Conservation (phyloP, 1,284 basidiomycete species). For the Somion occarium region DNA sequence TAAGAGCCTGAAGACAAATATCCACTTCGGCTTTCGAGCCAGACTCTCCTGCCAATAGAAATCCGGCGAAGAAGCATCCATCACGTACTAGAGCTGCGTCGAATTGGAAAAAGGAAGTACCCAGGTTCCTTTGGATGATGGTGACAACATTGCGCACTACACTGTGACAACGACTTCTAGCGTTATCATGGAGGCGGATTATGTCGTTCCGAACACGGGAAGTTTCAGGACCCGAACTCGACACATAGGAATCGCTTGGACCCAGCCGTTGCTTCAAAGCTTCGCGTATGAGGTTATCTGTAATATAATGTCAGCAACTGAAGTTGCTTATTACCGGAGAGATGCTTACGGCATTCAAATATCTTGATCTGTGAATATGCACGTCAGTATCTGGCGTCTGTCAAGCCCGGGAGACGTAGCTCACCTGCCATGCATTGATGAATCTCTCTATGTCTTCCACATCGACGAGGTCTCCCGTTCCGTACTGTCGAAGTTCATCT, state of each 20-base stretch:
- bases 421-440: slow-evolving; percentile 65
- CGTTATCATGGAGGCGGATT: slow-evolving; percentile 47
- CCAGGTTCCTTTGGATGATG: slow-evolving; percentile 58
- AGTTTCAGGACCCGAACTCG: slow-evolving; percentile 10
- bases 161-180: slow-evolving; percentile 48
- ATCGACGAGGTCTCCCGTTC: slow-evolving; percentile 35
- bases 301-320: slow-evolving; percentile 11
- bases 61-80: slow-evolving; percentile 75
- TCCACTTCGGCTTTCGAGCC: slow-evolving; percentile 66
- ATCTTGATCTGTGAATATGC: slow-evolving; percentile 54
- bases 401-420: slow-evolving; percentile 12
- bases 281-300: slow-evolving; percentile 65
- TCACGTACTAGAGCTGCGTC: slow-evolving; percentile 79
- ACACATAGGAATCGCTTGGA: slow-evolving; percentile 18
- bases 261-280: slow-evolving; percentile 51
- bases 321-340: not conserved
- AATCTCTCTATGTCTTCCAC: slow-evolving; percentile 61
- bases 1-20: slow-evolving; percentile 66
- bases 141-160: slow-evolving; percentile 49
- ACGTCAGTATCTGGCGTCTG: slow-evolving; percentile 12
- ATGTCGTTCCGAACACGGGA: slow-evolving; percentile 25
- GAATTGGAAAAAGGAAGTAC: slow-evolving; percentile 65
- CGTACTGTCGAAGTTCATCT: slow-evolving; percentile 49
- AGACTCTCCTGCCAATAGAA: slow-evolving; percentile 55
- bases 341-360: slow-evolving; percentile 70